Evolutionary conservation across 345 rosid genomes (phyloP).

Genomic region (Linum trigynum): DNA sequence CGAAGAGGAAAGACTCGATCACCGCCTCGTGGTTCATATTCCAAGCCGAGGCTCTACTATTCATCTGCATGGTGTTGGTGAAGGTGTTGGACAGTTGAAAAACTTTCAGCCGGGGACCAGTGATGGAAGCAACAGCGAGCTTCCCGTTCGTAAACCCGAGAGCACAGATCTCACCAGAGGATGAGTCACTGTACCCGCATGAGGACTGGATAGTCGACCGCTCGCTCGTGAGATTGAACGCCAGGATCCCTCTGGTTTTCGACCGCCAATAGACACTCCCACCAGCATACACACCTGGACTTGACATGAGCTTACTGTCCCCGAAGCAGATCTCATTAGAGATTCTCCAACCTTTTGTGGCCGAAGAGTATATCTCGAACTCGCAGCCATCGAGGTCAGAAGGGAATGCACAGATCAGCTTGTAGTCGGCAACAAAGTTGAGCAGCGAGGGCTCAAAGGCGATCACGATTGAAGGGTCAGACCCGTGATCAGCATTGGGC

Average conservation of each 20-base stretch:
- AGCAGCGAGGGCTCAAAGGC: slow-evolving; percentile 36
- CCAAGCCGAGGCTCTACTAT: slow-evolving; percentile 22
- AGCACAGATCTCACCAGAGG: not conserved
- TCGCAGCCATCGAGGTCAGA: slow-evolving; percentile 37
- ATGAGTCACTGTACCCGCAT: not conserved
- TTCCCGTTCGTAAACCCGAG: slow-evolving; percentile 27
- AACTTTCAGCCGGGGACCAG: not conserved
- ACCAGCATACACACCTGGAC: slow-evolving; percentile 24
- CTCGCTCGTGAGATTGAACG: slow-evolving; percentile 34
- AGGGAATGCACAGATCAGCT: slow-evolving; percentile 34
- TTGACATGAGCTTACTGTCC: slow-evolving; percentile 14
- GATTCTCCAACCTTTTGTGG: slow-evolving; percentile 30
- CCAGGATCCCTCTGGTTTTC: slow-evolving; percentile 2
- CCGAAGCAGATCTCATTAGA: slow-evolving; percentile 33
- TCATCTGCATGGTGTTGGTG: slow-evolving; percentile 33
- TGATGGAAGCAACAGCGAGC: slow-evolving; percentile 15
- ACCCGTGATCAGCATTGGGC: slow-evolving; percentile 32
- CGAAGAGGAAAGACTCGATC: slow-evolving; percentile 4
- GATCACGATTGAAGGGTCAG: slow-evolving; percentile 36
- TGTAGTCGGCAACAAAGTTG: slow-evolving; percentile 33
- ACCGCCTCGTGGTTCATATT: not conserved
- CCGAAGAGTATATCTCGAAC: slow-evolving; percentile 43
- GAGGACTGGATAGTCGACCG: slow-evolving; percentile 16
- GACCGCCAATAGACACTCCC: slow-evolving; percentile 35
- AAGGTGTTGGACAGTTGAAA: slow-evolving; percentile 23